phyloP scores from a whole-genome alignment of 2,329 filamentous ascomycete genomes.

The Fusarium setosum region DNA sequence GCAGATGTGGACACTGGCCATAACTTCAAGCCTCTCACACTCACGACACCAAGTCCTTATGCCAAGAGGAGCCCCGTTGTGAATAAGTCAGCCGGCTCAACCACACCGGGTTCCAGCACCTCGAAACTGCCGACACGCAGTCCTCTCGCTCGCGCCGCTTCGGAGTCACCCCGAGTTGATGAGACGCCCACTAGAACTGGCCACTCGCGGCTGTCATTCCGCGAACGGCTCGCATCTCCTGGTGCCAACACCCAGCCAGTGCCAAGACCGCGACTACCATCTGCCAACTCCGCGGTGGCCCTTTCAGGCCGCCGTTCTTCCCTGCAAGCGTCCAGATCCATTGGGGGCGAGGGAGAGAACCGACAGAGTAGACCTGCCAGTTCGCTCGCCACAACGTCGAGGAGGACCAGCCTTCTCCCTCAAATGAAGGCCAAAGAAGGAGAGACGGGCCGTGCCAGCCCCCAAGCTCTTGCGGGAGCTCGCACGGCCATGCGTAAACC shows the following conservation, averaged over 20 bases:
- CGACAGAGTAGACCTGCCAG: conserved; percentile 62
- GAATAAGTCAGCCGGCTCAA: conserved; percentile 55
- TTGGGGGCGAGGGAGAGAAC: conserved; percentile 45
- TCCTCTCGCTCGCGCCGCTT: conserved; percentile 57
- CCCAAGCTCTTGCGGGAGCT: conserved; percentile 59
- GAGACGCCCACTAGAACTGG: conserved; percentile 58
- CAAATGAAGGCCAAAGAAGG: conserved; percentile 53
- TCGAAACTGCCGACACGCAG: conserved; percentile 64
- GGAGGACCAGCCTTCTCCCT: conserved; percentile 67
- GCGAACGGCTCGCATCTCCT: conserved; percentile 63
- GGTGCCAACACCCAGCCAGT: conserved; percentile 61
- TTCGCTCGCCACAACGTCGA: conserved; percentile 61
- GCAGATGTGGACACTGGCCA: conserved; percentile 73
- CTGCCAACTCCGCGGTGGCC: conserved; percentile 57
- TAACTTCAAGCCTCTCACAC: conserved; percentile 71
- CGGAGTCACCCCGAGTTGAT: conserved; percentile 60
- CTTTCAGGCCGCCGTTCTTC: conserved; percentile 64
- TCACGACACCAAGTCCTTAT: conserved; percentile 70
- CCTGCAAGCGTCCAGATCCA: conserved; percentile 59
- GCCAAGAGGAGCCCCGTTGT: conserved; percentile 57
- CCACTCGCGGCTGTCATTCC: conserved; percentile 62
- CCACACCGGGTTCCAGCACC: conserved; percentile 53
- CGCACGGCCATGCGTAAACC: conserved; percentile 49
- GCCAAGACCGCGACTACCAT: conserved; percentile 56
- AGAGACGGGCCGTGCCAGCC: conserved; percentile 59